Conservation (phyloP, 2,329 filamentous ascomycete species). For the Colletotrichum truncatum region DNA sequence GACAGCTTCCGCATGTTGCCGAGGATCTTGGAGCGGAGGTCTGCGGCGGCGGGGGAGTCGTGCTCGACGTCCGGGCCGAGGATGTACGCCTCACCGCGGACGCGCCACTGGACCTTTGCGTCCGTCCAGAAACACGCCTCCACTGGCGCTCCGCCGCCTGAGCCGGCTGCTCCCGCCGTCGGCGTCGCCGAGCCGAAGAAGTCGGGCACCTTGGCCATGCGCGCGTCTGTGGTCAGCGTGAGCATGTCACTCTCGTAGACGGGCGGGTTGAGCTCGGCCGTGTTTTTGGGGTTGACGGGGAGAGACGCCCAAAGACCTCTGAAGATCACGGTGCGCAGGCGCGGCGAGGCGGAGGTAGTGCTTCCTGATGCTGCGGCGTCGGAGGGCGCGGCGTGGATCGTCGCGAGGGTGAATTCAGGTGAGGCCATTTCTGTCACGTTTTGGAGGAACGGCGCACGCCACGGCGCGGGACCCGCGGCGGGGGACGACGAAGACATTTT, state of each 20-base stretch:
- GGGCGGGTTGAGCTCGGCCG: conserved; percentile 74
- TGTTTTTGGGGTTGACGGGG: conserved; percentile 76
- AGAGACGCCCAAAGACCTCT: conserved; percentile 85
- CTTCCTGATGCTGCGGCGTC: not conserved
- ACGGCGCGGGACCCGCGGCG: conserved; percentile 54
- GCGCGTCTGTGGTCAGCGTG: conserved; percentile 86
- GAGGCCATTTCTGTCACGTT: conserved; percentile 57
- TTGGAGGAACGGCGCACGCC: conserved; percentile 61
- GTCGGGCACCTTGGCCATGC: conserved; percentile 86
- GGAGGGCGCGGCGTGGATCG: conserved; percentile 50
- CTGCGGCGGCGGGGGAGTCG: conserved; percentile 39
- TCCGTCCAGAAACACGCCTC: conserved; percentile 87
- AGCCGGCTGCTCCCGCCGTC: conserved; percentile 52
- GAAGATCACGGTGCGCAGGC: conserved; percentile 83
- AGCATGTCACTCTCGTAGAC: conserved; percentile 79
- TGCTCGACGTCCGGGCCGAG: conserved; percentile 76
- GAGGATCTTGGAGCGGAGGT: conserved; percentile 68
- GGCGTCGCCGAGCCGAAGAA: conserved; percentile 64
- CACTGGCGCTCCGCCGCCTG: conserved; percentile 74
- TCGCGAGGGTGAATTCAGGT: conserved; percentile 61
- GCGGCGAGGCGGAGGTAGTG: conserved; percentile 36
- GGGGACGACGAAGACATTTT: conserved; percentile 39
- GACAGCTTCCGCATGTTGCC: conserved; percentile 67
- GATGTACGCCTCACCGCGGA: conserved; percentile 80
- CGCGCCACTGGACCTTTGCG: conserved; percentile 81